Base-by-base conservation (phyloP, 805 yeast genomes). In the Torulaspora microellipsoides region DNA sequence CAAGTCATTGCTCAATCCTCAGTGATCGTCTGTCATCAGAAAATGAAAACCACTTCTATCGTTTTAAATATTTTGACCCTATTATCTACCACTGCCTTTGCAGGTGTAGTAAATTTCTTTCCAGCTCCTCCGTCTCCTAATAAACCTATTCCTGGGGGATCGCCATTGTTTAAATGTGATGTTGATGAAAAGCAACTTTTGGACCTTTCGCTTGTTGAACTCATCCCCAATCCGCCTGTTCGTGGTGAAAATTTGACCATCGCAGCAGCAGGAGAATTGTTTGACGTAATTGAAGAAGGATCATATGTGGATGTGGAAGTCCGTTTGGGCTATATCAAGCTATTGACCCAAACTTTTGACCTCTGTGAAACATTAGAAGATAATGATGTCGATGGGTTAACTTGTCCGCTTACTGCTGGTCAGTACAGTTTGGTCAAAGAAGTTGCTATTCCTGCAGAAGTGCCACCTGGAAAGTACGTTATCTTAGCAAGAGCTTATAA, bases 301-400 rank as follows among this genome's bases (percentile, higher is more conserved):
- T 86, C 98, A 0, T 93, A 90, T 58, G 95, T 93, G 39, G 96
- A 90, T 53, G 91, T 93, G 25, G 95, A 88, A 53, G 98, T 93
- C 15, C 77, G 85, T 52, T 84, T 89, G 58, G 99, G 98, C 5
- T 90, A 85, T 68, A 90, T 93, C 66, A 85, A 85, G 55, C 74
- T 93, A 45, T 68, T 93, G 41, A 83, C 87, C 55, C 91, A 89
- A 62, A 86, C 95, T n/a, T 85, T 83, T 63, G 98, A 93, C 64
- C 71, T 93, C 49, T 93, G 99, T 67, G 96, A 89, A 52, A 82
- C 88, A 61, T 72, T 89, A 46, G 78, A 79, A 41, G 83, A 89
- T 55, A 90, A 89, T 35, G 95, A 85, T 58, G 54, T 60, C 13
- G 56, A 51, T 3, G 66, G 59, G 6, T 67, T 89, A 71, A 74